phyloP scores from a whole-genome alignment of 129 eudicot genomes.

The Lactuca saligna region DNA sequence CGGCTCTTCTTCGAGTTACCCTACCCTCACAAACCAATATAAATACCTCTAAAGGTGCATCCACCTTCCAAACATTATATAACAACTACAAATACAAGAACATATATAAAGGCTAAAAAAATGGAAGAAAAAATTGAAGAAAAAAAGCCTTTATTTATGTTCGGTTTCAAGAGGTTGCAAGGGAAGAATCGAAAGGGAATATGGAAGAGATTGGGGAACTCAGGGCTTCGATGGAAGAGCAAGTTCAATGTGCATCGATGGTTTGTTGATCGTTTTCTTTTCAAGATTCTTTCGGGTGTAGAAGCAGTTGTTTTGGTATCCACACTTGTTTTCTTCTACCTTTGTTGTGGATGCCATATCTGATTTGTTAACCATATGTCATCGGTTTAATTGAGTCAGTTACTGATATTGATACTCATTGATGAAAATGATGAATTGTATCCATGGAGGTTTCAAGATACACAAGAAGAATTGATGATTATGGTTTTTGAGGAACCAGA shows the following conservation, averaged over 20 bases:
- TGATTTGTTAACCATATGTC: constrained; percentile 16
- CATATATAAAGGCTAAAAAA: background rate
- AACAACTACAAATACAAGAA: background rate
- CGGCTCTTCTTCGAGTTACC: constrained; percentile 7
- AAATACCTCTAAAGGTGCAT: constrained; percentile 2
- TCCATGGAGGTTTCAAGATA: background rate
- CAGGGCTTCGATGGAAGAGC: constrained; percentile 46
- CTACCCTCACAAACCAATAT: constrained; percentile 19
- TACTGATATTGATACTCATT: background rate
- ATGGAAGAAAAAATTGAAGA: constrained; percentile 19
- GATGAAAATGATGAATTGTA: background rate
- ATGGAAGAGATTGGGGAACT: constrained; percentile 34
- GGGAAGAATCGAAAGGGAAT: constrained; percentile 33
- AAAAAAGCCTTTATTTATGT: constrained; percentile 26
- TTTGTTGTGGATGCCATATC: constrained; percentile 63
- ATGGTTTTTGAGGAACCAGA: background rate
- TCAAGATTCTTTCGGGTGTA: constrained; percentile 49
- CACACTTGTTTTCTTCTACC: constrained; percentile 56
- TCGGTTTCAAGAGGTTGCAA: constrained; percentile 39
- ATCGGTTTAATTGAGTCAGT: background rate
- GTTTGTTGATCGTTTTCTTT: constrained; percentile 55
- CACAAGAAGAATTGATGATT: no score
- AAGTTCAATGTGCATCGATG: constrained; percentile 32
- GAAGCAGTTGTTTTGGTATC: constrained; percentile 60
- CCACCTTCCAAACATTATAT: background rate